Evolutionary conservation across 1,284 basidiomycete species (phyloP).

Genomic region (Stygiomarasmius scandens): DNA sequence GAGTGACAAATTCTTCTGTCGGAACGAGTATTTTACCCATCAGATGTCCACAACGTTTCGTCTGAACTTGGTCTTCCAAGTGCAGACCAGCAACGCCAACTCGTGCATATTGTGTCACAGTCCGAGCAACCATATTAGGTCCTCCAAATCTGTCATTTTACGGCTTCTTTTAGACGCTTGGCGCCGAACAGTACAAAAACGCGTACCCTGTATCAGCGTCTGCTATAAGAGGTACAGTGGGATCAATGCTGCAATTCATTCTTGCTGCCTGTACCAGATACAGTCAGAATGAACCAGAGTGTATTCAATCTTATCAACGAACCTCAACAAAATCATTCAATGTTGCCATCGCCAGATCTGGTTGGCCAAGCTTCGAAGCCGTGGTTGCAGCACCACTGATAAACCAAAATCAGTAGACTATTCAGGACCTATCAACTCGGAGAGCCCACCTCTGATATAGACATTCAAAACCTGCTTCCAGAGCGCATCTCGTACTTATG

Average conservation of each 20-base stretch:
- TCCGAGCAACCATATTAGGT: slow-evolving; percentile 50
- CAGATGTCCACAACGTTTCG: slow-evolving; percentile 54
- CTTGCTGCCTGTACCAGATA: slow-evolving; percentile 33
- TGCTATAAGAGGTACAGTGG: slow-evolving; percentile 42
- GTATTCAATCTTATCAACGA: slow-evolving; percentile 17
- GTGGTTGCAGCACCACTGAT: slow-evolving; percentile 55
- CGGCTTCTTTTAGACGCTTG: neutral
- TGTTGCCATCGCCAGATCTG: slow-evolving; percentile 59
- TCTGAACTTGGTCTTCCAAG: slow-evolving; percentile 53
- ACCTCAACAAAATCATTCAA: slow-evolving; percentile 50
- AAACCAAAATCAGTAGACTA: neutral
- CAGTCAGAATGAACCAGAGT: neutral
- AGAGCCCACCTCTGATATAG: slow-evolving; percentile 52
- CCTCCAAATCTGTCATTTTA: slow-evolving; percentile 40
- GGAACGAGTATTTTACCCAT: slow-evolving; percentile 48
- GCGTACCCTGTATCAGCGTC: slow-evolving; percentile 50
- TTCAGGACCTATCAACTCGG: neutral
- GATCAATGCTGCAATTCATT: slow-evolving; percentile 41
- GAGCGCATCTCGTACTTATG: slow-evolving; percentile 60
- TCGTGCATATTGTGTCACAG: slow-evolving; percentile 45
- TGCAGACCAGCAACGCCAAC: slow-evolving; percentile 52
- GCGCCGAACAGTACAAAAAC: neutral
- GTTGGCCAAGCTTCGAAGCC: slow-evolving; percentile 56
- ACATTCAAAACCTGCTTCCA: slow-evolving; percentile 62
- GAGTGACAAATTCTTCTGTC: slow-evolving; percentile 42